Evolutionary conservation across 352 stramenopile genomes (phyloP), one percentile per base, ranked within the genome.

Genomic region (Phytophthora melonis): DNA sequence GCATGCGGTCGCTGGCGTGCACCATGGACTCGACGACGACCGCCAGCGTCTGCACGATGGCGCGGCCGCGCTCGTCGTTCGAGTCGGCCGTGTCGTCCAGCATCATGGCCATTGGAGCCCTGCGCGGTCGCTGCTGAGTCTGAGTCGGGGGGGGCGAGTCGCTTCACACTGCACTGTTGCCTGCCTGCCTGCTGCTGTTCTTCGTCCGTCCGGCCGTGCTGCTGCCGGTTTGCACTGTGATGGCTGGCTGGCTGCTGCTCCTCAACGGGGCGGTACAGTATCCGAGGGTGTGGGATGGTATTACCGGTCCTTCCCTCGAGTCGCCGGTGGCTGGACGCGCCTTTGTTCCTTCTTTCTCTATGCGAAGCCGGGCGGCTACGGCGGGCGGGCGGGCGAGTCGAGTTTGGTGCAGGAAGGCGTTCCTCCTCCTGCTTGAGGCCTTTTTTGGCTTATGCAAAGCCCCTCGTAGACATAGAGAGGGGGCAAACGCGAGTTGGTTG

Each of bases 11-110:
- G 61, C 74, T 88, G 11, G 82, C 71, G 61, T 90, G 87, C 32
- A 96, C 81, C 84, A 96, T 93, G 34, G 84, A 91, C 70, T 95
- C 86, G 19, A 94, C 78, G 19, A 96, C 86, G 25, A 82, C 83
- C 14, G 89, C 86, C 53, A 96, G 75, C 45, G 88, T 93, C 76
- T 94, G 84, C 57, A 93, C 88, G 57, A 96, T 92, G 54, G 89
- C 89, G 57, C 80, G 84, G 3, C 84, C 89, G 30, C 89, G 89
- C 59, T 93, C 87, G 60, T 96, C 88, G 25, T 81, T 90, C 47
- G 91, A 80, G 25, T 87, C 82, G 50, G 72, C 74, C 54, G 86
- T 87, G 73, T 80, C 73, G 52, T 78, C 75, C 56, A 76, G 53
- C 66, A 79, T 79, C 56, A 82, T 59, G 36, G 63, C 47, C 73